phyloP scores from a whole-genome alignment of 768 basidiomycete genomes.

The Mycena floridula region DNA sequence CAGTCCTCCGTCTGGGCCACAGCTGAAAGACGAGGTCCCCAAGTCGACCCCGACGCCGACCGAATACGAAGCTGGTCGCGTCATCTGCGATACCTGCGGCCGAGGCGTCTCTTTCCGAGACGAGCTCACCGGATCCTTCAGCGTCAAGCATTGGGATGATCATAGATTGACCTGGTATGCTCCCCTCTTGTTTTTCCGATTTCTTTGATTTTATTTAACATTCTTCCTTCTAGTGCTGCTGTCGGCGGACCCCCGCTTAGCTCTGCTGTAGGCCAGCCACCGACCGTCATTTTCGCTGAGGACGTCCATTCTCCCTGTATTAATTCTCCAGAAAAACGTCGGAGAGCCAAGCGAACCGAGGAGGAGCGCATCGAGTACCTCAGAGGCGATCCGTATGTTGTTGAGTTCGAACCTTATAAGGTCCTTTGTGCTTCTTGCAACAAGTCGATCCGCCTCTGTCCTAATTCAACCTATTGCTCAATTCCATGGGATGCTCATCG shows the following conservation, averaged over 20 bases:
- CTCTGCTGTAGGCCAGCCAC: too few relatives aligned
- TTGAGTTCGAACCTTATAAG: conserved; percentile 75
- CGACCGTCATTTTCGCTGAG: conserved; percentile 1
- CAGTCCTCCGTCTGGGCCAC: too few relatives aligned
- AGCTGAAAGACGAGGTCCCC: too few relatives aligned
- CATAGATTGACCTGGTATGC: conserved; percentile 57
- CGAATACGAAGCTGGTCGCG: conserved; percentile 62
- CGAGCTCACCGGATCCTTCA: conserved; percentile 55
- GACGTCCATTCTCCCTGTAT: conserved; percentile 19
- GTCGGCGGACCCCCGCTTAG: too few relatives aligned
- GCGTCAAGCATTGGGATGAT: conserved; percentile 63
- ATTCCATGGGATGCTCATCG: conserved; percentile 86
- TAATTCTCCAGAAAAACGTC: conserved; percentile 52
- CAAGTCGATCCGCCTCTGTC: conserved; percentile 82
- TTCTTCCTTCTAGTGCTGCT: too few relatives aligned
- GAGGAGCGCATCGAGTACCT: conserved; percentile 71
- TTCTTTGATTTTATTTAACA: too few relatives aligned
- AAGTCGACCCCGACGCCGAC: neutral
- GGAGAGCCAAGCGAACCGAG: conserved; percentile 71
- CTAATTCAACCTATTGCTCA: conserved; percentile 84
- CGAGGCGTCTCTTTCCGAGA: conserved; percentile 62
- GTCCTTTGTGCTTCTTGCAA: conserved; percentile 76
- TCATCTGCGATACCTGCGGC: conserved; percentile 62
- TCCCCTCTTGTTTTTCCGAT: conserved; percentile 4
- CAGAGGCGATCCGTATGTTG: conserved; percentile 68